Evolutionary conservation across 257 asterid genomes (phyloP).

Genomic region (Ajuga chamaepitys): DNA sequence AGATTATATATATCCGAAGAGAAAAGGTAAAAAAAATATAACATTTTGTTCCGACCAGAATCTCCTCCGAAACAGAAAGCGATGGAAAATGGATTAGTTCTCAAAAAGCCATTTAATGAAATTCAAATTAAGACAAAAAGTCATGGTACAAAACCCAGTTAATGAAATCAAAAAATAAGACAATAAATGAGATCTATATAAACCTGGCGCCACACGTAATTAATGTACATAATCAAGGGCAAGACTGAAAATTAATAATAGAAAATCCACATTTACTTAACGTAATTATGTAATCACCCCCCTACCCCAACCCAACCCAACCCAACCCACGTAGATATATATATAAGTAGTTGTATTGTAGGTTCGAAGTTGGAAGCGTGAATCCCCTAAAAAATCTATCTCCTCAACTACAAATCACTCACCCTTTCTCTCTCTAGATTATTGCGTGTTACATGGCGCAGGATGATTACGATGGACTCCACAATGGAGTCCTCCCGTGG

Average conservation of each 20-base stretch:
- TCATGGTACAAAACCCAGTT: not conserved
- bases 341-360: conserved; percentile 46
- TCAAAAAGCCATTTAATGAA: not conserved
- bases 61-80: not conserved
- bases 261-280: conserved; percentile 13
- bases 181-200: no score
- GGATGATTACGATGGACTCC: conserved; percentile 33
- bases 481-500: conserved; percentile 15
- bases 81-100: not conserved
- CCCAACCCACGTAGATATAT: not conserved
- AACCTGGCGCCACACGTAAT: conserved; percentile 11
- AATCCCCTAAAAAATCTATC: conserved; percentile 5
- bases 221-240: conserved; percentile 4
- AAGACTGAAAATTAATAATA: conserved; percentile 5
- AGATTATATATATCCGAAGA: not conserved
- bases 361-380: conserved; percentile 56
- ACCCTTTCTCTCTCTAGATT: conserved; percentile 13
- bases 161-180: not conserved
- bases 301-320: not conserved
- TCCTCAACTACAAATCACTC: conserved; percentile 8
- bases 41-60: not conserved
- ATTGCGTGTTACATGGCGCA: conserved; percentile 29
- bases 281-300: conserved; percentile 22
- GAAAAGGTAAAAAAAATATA: not conserved
- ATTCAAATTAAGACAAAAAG: not conserved